Evolutionary conservation across 768 basidiomycete species (phyloP).

Genomic region (Tulasnella sp.): DNA sequence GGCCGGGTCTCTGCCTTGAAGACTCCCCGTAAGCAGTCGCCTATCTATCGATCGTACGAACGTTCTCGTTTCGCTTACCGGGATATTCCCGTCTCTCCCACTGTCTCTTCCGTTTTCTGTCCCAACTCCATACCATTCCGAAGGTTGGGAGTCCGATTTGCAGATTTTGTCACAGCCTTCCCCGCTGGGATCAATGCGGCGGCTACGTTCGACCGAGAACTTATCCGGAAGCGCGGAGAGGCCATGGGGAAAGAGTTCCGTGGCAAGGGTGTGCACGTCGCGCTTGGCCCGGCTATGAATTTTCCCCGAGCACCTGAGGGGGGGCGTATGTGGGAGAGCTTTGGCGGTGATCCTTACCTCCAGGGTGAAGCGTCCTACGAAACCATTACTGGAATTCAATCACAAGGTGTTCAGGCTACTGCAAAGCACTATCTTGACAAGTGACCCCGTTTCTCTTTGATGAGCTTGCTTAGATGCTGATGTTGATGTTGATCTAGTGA

Average conservation of each 20-base stretch:
- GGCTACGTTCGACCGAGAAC: slow-evolving; percentile 61
- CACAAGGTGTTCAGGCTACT: slow-evolving; percentile 67
- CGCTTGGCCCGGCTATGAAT: slow-evolving; percentile 55
- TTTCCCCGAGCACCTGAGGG: slow-evolving; percentile 65
- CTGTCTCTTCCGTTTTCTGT: neutral
- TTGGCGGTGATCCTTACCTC: slow-evolving; percentile 56
- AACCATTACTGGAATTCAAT: slow-evolving; percentile 72
- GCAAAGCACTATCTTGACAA: slow-evolving; percentile 67
- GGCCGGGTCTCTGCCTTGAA: slow-evolving; percentile 26
- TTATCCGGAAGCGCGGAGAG: slow-evolving; percentile 63
- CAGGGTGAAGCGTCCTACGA: slow-evolving; percentile 64
- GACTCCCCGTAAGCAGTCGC: slow-evolving; percentile 50
- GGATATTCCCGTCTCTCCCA: neutral
- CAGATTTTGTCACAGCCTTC: slow-evolving; percentile 63
- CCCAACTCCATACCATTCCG: no score
- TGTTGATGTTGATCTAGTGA: no score
- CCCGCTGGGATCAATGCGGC: slow-evolving; percentile 78
- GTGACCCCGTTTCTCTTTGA: slow-evolving; percentile 30
- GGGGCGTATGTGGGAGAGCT: slow-evolving; percentile 89
- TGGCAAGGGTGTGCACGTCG: slow-evolving; percentile 74
- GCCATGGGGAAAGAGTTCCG: slow-evolving; percentile 74
- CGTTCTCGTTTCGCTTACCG: neutral
- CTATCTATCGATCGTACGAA: neutral
- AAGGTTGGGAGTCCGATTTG: slow-evolving; percentile 55
- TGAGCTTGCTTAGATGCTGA: neutral